Evolutionary conservation across 306 rosid species (phyloP).

Genomic region (Malus fusca): DNA sequence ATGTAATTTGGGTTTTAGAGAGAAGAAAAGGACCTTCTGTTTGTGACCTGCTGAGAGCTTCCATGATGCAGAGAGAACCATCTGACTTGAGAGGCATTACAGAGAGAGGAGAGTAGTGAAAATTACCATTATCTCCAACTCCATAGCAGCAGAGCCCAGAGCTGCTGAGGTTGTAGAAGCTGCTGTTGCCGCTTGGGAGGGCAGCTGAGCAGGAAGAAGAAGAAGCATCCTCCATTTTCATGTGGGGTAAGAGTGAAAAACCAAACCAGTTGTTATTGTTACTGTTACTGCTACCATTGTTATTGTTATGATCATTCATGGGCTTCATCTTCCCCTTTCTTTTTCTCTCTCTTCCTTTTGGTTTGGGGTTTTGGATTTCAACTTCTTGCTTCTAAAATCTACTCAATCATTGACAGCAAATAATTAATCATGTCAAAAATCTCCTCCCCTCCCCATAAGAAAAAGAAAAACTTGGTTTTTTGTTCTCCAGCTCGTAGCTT

Average conservation of each 20-base stretch:
- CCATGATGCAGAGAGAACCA: conserved; percentile 89
- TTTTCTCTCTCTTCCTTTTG: conserved; percentile 3
- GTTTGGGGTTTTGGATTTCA: background rate
- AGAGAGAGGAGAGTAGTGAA: conserved; percentile 53
- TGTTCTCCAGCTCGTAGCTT: conserved; percentile 24
- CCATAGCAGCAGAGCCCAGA: conserved; percentile 48
- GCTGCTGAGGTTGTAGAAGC: conserved; percentile 28
- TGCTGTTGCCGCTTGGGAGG: conserved; percentile 42
- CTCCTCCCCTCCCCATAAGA: conserved; percentile 3
- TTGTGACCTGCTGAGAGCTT: conserved; percentile 68
- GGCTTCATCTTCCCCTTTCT: conserved; percentile 47
- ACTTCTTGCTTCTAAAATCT: background rate
- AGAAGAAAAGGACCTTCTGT: conserved; percentile 41
- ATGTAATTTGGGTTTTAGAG: background rate
- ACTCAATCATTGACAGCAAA: conserved; percentile 54
- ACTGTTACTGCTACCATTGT: conserved; percentile 16
- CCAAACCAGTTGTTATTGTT: conserved; percentile 68
- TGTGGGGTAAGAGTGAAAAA: conserved; percentile 85
- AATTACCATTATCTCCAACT: conserved; percentile 36
- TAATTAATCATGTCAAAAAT: conserved; percentile 43
- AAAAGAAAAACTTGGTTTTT: conserved; percentile 17
- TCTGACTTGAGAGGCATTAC: conserved; percentile 92
- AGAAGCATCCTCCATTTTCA: conserved; percentile 64
- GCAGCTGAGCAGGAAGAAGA: conserved; percentile 23
- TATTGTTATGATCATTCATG: conserved; percentile 41